Conservation (phyloP, 257 asterid genomes). For the Solanum gracilifrons region DNA sequence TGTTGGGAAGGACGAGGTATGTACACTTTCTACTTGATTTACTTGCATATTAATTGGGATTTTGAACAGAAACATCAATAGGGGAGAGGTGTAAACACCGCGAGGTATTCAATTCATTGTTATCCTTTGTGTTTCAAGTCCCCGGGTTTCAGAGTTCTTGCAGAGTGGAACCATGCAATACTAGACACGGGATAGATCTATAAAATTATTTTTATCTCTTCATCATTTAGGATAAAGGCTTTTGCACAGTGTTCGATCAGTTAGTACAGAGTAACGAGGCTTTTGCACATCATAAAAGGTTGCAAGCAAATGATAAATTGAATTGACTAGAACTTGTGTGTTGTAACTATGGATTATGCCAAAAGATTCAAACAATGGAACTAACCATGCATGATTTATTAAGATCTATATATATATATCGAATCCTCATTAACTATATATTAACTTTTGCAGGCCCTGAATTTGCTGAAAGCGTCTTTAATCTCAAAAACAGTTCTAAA, state of each 20-base stretch:
- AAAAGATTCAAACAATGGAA: background rate
- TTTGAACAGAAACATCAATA: too few species aligned
- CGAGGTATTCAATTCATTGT: too few species aligned
- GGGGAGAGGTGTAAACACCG: too few species aligned
- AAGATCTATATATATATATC: background rate
- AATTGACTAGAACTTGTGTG: background rate
- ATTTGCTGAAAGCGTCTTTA: slow-evolving; percentile 2
- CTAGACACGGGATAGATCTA: too few species aligned
- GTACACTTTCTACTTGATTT: background rate
- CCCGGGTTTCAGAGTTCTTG: too few species aligned
- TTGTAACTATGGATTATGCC: background rate
- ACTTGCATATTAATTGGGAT: background rate
- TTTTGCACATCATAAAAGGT: background rate
- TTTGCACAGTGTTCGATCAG: background rate
- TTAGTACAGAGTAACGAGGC: background rate
- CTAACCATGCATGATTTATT: background rate
- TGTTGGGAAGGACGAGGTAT: background rate
- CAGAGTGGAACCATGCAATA: too few species aligned
- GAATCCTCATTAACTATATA: background rate
- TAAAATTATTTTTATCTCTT: too few species aligned
- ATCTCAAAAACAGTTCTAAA: background rate
- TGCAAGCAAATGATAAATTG: background rate
- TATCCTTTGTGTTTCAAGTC: too few species aligned
- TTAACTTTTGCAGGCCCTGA: slow-evolving; percentile 5
- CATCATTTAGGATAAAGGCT: background rate